Conservation (phyloP, 2,329 filamentous ascomycete species). For the Apiospora saccharicola region DNA sequence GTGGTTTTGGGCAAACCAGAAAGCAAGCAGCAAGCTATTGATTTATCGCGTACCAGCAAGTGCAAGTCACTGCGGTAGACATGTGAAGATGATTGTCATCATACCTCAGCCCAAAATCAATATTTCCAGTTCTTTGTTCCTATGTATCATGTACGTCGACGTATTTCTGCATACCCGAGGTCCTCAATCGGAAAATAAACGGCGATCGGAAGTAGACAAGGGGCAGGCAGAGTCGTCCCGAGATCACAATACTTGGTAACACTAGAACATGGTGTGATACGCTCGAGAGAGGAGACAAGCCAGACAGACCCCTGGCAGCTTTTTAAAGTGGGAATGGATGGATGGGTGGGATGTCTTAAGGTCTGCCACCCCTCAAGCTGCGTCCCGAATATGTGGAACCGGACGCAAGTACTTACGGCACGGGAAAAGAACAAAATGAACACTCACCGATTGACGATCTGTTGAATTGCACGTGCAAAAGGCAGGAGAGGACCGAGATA, state of each 20-base stretch:
- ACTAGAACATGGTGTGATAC: neutral
- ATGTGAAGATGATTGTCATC: conserved; percentile 2
- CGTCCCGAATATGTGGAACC: conserved; percentile 9
- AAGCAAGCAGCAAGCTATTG: neutral
- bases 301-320: neutral
- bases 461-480: neutral
- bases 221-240: conserved; percentile 4
- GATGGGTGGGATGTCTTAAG: neutral
- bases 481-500: neutral
- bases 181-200: conserved; percentile 18
- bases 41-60: neutral
- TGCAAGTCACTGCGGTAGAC: neutral
- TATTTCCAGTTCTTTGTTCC: neutral
- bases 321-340: neutral
- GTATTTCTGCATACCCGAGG: conserved; percentile 13
- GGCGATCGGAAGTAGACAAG: neutral
- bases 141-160: conserved; percentile 3
- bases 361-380: neutral
- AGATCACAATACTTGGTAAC: neutral
- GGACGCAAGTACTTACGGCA: neutral
- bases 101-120: neutral
- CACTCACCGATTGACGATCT: no score
- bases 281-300: neutral
- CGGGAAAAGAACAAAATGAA: neutral
- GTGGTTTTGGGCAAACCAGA: neutral